Base-by-base conservation (phyloP, 2,329 filamentous ascomycete genomes). In the Orbilia ellipsospora region DNA sequence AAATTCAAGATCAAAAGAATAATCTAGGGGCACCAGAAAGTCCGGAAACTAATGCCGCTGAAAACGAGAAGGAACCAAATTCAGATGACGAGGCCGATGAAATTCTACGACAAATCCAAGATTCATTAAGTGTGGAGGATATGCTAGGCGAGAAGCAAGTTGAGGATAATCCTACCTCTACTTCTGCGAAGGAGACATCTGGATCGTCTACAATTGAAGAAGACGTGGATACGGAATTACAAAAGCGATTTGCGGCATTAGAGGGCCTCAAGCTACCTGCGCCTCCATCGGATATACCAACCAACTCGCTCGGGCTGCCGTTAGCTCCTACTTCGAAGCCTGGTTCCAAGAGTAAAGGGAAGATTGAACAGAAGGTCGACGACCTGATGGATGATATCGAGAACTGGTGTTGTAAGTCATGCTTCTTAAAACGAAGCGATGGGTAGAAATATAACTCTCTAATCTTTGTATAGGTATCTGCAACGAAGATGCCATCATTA, bases 381-480 rank as follows among this genome's bases (percentile, higher is more conserved):
- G 66, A 77, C 16, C 13, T 77, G 48, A 66, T 66, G 54, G 73
- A 77, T 40, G 73, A 77, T 62, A 70, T 66, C 18, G 60, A 77
- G 26, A 63, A 77, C 40, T 77, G 73, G 73, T 77, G 73, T 26
- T 77, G 73, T 77, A 64, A 36, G 73, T 64, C 2, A 55, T n/a
- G 10, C 26, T 42, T 52, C 16, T 54, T 42, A 5, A 20, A 12
- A 8, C 26, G 8, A 23, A 23, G 23, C 23, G 23, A 16, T 8
- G 23, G 15, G 8, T 45, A 8, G 10, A n/a, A 42, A 15, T n/a
- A 31, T 18, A n/a, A 48, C 10, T 13, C 15, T 26, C 36, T 62
- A 45, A 62, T 44, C 10, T 12, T 42, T 15, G 18, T 36, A 13
- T 40, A 76, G 73, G 73, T 31, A 77, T 77, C 18, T 77, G 73